Evolutionary conservation across 495 filamentous ascomycete genomes (phyloP), one percentile per base, ranked within the genome.

Genomic region (Trichoderma reesei): DNA sequence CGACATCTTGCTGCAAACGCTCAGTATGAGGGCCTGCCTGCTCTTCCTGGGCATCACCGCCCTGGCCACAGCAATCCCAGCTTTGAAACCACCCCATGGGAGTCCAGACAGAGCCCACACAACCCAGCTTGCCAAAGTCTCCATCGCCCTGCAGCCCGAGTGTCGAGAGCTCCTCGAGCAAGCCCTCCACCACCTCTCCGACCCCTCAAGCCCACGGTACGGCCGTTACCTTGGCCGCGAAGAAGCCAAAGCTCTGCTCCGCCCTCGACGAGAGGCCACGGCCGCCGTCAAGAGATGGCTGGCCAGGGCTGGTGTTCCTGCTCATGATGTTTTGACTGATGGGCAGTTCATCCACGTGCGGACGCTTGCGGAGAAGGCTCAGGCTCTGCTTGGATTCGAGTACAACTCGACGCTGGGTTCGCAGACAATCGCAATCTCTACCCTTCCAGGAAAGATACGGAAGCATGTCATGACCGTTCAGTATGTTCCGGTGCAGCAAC

Each of bases 171-270:
- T 78, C 13, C 84, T 90, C 44, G 86, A 90, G 70, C 75, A 84
- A 64, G 79, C 73, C 20, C 78, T 89, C 31, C 75, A 85, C 39
- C 80, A 86, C 9, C 76, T 91, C 38, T 86, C 86, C 18, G 85
- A 83, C 3, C 88, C 88, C 3, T 77, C 76, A 4, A 80, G 87
- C 66, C 72, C 77, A 3, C 75, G 71, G 4, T 90, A 90, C 71
- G 88, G 88, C 1, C 72, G 81, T 59, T 83, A 90, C 64, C 79
- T 90, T 77, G 81, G 78, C 62, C 77, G 80, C n/a, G 78, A 85
- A 20, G 77, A 84, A 65, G 71, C 86, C 60, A 75, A 74, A 60
- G 72, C 75, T 0, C 75, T 83, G 64, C 66, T 87, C 60, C 76
- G 73, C 60, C 83, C 85, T 2, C 73, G 70, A 1, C 65, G 70